Base-by-base conservation (phyloP, 495 filamentous ascomycete genomes). In the Chaetomium cochliodes region DNA sequence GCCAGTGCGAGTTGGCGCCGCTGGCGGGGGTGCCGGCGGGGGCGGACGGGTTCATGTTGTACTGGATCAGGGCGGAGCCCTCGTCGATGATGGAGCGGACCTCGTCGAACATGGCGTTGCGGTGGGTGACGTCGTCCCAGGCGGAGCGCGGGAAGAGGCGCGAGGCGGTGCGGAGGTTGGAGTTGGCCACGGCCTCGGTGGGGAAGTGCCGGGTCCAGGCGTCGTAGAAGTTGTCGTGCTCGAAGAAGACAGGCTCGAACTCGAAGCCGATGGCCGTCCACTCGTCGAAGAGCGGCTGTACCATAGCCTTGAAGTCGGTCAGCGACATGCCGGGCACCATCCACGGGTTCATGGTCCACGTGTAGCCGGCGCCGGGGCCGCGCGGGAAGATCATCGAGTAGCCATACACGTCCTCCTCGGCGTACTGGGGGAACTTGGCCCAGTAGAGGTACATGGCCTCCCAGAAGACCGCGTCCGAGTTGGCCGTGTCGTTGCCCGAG, bases 391-490 rank as follows among this genome's bases (percentile, higher is more conserved):
- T 54, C 18, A 20, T 53, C 15, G 57, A 85, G 77, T 86, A 85
- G 18, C 76, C 76, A 67, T 85, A 85, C 12, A 76, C 77, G 18
- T 82, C 82, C 8, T 74, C 67, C 42, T 80, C 77, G 20, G 81
- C 78, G 66, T 79, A 75, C 12, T 71, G 69, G 16, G 75, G 62
- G 33, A 84, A 76, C 15, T 66, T 71, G 25, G 77, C 62, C 51
- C 83, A 78, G 70, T 83, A 82, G 2, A 78, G 73, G 39, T 78
- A 73, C 47, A 86, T 75, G 33, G 77, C 83, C 12, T 73, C 63
- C 81, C 80, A 85, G 76, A 83, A 86, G 37, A 78, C 70, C 33
- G 77, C 73, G 7, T 57, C 68, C 20, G 77, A 68, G 42, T 82
- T 67, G 41, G 79, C 75, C 25, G 73, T 65, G 25, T 65, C 62